These are phyloP conservation scores for Sinapis alba DNA, from an alignment of 441 rosid genomes.

Conservation along the genomic window DNA sequence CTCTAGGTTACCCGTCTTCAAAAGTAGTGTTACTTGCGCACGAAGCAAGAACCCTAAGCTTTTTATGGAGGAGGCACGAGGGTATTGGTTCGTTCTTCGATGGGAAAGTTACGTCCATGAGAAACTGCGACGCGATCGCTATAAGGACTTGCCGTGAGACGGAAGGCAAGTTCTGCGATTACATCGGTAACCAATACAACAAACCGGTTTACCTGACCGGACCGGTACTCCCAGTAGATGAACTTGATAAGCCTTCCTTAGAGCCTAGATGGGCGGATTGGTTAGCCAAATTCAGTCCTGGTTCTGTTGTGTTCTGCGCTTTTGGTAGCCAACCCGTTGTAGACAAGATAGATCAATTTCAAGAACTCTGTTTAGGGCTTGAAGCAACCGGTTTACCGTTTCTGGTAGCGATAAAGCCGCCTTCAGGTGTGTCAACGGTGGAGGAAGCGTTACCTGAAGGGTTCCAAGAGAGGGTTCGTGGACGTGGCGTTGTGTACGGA, in stretches of 20 bases:
- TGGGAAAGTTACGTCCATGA: conserved; percentile 42
- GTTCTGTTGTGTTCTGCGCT: conserved; percentile 54
- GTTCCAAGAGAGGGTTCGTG: conserved; percentile 55
- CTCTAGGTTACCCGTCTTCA: conserved; percentile 61
- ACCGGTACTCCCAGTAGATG: conserved; percentile 39
- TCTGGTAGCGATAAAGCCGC: conserved; percentile 52
- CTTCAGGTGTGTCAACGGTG: conserved; percentile 39
- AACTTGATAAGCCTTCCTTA: conserved; percentile 10
- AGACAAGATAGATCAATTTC: conserved; percentile 50
- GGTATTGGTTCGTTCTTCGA: conserved; percentile 52
- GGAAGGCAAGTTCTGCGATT: conserved; percentile 58
- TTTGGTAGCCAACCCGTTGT: conserved; percentile 57
- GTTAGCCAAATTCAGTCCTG: conserved; percentile 45
- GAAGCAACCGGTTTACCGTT: conserved; percentile 53
- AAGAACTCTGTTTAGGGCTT: conserved; percentile 55
- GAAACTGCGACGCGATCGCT: conserved; percentile 51
- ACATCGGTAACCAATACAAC: conserved; percentile 49
- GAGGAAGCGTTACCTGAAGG: conserved; percentile 69
- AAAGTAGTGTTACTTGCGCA: conserved; percentile 44
- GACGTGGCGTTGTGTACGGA: conserved; percentile 53
- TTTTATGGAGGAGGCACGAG: conserved; percentile 45
- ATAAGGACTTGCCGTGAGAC: conserved; percentile 67
- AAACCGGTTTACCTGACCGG: conserved; percentile 53
- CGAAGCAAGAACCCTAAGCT: conserved; percentile 39
- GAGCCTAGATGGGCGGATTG: conserved; percentile 50